phyloP scores from a whole-genome alignment of 192 early-diverging fungal genomes.

The Ambispora gerdemannii region DNA sequence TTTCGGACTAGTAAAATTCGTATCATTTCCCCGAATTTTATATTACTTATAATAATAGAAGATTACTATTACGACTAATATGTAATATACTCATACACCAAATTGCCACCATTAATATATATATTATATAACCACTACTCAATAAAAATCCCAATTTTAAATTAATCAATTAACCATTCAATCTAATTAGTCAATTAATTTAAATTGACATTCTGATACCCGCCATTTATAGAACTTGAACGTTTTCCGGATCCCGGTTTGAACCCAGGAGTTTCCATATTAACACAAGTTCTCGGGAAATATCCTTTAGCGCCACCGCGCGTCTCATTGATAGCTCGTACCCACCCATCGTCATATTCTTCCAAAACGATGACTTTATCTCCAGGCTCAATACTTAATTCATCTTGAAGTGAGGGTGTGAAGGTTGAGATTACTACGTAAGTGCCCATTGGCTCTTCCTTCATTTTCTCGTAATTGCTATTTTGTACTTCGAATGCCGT shows the following conservation, averaged over 20 bases:
- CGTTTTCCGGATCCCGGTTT: not conserved
- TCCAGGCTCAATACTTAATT: constrained; percentile 52
- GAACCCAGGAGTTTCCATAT: constrained; percentile 26
- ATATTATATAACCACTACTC: not conserved
- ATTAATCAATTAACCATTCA: not conserved
- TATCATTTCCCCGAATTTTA: too few species aligned
- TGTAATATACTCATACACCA: too few species aligned
- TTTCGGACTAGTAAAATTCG: too few species aligned
- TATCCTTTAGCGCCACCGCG: constrained; percentile 47
- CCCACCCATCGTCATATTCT: constrained; percentile 63
- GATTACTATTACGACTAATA: not conserved
- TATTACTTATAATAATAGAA: too few species aligned
- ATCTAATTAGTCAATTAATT: not conserved
- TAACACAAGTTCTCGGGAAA: constrained; percentile 55
- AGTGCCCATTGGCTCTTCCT: constrained; percentile 40
- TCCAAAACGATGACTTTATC: constrained; percentile 51
- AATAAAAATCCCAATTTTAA: not conserved
- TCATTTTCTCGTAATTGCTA: constrained; percentile 33
- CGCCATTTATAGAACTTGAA: constrained; percentile 13
- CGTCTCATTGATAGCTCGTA: constrained; percentile 51
- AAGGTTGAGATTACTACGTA: constrained; percentile 43
- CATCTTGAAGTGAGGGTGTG: constrained; percentile 53
- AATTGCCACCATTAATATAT: too few species aligned
- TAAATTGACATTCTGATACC: not conserved
- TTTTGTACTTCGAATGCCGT: constrained; percentile 41